A percentile compares a stretch with the other conserved stretches of the same genome.
phyloP scores from a whole-genome alignment of 306 rosid species.

The Adenanthera pavonina region DNA sequence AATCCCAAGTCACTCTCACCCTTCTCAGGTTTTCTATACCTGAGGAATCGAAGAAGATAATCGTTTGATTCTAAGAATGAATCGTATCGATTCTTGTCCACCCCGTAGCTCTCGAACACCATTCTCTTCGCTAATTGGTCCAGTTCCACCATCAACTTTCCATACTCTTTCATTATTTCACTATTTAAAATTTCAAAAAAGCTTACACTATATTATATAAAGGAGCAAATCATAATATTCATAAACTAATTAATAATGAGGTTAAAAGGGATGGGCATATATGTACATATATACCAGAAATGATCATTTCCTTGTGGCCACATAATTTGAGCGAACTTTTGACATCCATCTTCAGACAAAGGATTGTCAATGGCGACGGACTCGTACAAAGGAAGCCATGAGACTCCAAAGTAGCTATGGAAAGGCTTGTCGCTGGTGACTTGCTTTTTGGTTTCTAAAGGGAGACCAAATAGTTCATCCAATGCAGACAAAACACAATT shows the following conservation, averaged over 20 bases:
- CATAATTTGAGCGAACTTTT: conserved; percentile 43
- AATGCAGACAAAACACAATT: conserved; percentile 26
- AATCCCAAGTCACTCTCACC: conserved; percentile 41
- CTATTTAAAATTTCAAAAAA: conserved; percentile 1
- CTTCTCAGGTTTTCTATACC: conserved; percentile 30
- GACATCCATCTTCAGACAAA: conserved; percentile 31
- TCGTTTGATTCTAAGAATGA: conserved; percentile 33
- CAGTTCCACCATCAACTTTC: conserved; percentile 36
- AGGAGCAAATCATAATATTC: background rate
- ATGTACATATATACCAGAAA: conserved; percentile 36
- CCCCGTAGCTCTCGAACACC: conserved; percentile 56
- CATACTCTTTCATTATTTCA: conserved; percentile 35
- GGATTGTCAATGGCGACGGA: conserved; percentile 46
- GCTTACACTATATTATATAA: background rate
- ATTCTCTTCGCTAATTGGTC: conserved; percentile 39
- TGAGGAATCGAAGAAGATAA: conserved; percentile 42
- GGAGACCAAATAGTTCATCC: conserved; percentile 43
- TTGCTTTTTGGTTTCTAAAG: conserved; percentile 40
- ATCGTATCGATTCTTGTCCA: conserved; percentile 33
- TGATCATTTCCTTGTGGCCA: conserved; percentile 40
- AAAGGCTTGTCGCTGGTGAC: conserved; percentile 43
- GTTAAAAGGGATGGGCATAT: background rate
- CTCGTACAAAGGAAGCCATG: conserved; percentile 47
- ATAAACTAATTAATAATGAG: background rate
- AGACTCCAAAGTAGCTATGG: conserved; percentile 48